These are phyloP conservation scores for Chondrus crispus DNA, from an alignment of 23 red algal species.

Conservation along the genomic window DNA sequence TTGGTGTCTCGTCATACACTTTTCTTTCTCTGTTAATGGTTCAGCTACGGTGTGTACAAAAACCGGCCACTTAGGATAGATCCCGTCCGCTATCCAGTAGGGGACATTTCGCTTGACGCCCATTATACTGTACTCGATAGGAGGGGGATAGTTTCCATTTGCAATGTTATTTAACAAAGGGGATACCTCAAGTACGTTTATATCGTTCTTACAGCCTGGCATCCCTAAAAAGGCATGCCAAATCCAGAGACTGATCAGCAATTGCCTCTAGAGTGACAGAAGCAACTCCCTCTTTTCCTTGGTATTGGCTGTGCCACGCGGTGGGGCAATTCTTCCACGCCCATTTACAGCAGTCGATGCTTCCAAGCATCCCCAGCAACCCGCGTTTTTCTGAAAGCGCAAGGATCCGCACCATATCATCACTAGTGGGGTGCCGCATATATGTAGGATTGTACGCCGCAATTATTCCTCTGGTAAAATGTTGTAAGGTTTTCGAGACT, in stretches of 20 bases:
- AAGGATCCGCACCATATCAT: background rate
- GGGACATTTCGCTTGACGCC: background rate
- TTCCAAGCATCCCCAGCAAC: background rate
- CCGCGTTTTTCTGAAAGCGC: background rate
- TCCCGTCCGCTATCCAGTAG: background rate
- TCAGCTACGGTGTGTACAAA: background rate
- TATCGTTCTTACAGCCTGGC: background rate
- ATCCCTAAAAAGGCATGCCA: background rate
- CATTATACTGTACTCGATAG: background rate
- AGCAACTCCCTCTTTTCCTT: background rate
- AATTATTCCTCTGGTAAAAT: background rate
- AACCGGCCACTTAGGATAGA: background rate
- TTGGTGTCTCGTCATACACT: background rate
- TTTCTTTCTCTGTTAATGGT: background rate
- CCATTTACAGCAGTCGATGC: slow-evolving; percentile 13
- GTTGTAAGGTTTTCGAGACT: background rate
- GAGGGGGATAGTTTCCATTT: background rate
- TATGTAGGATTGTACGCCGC: background rate
- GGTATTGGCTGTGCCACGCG: background rate
- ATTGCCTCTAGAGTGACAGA: background rate
- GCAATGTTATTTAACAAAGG: background rate
- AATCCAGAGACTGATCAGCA: background rate
- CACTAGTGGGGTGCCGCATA: background rate
- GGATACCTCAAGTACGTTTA: background rate
- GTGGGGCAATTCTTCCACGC: background rate